Evolutionary conservation across 768 basidiomycete genomes (phyloP).

Genomic region (Kwoniella dendrophila): DNA sequence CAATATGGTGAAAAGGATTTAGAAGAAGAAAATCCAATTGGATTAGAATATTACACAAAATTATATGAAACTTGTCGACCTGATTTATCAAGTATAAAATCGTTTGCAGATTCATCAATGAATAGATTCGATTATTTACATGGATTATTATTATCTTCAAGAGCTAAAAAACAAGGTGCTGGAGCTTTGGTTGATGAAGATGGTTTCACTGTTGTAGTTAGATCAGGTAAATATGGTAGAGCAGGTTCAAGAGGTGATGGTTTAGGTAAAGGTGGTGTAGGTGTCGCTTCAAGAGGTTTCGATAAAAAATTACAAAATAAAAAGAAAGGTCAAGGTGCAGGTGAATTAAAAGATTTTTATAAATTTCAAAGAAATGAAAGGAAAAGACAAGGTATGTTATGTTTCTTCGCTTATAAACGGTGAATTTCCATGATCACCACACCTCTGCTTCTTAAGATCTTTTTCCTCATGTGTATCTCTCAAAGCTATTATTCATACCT

Average conservation of each 20-base stretch:
- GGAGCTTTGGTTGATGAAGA: conserved; percentile 92
- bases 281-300: conserved; percentile 67
- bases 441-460: background rate
- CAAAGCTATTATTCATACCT: background rate
- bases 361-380: conserved; percentile 88
- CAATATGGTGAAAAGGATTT: no score
- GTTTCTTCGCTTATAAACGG: background rate
- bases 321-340: conserved; percentile 66
- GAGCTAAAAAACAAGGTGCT: conserved; percentile 60
- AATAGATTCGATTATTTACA: conserved; percentile 74
- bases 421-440: background rate
- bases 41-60: conserved; percentile 71
- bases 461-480: no score
- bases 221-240: conserved; percentile 86
- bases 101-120: conserved; percentile 79
- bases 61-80: conserved; percentile 72
- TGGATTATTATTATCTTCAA: conserved; percentile 51
- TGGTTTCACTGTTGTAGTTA: conserved; percentile 90
- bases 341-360: conserved; percentile 66
- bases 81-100: conserved; percentile 69
- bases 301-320: conserved; percentile 51
- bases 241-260: conserved; percentile 76
- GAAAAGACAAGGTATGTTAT: conserved; percentile 71
- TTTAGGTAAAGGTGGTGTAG: conserved; percentile 65
- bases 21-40: conserved; percentile 64